Conservation (phyloP, 345 rosid species). For the Ailanthus altissimus region DNA sequence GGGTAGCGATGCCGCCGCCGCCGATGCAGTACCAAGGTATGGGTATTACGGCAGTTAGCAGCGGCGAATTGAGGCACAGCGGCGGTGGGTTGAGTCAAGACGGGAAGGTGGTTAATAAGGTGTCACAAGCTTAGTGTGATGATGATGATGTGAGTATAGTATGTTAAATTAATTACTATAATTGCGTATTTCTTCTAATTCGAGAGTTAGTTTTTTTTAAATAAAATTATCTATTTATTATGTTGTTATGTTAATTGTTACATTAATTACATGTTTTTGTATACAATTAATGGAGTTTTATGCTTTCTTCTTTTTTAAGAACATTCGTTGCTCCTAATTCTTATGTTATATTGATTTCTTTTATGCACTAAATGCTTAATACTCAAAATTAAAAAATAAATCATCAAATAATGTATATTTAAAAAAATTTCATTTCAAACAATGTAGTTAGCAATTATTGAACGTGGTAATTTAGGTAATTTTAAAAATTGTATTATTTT, state of each 20-base stretch:
- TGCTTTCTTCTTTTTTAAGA: neutral
- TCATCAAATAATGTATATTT: too few relatives aligned
- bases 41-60: slow-evolving; percentile 48
- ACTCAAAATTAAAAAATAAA: too few relatives aligned
- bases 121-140: slow-evolving; percentile 43
- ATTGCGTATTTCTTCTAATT: neutral
- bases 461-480: too few relatives aligned
- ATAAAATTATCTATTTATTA: neutral
- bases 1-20: slow-evolving; percentile 28
- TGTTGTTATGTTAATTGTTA: neutral
- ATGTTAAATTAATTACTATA: slow-evolving; percentile 3
- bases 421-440: too few relatives aligned
- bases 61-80: slow-evolving; percentile 46
- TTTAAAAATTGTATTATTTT: too few relatives aligned
- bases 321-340: too few relatives aligned
- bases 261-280: slow-evolving; percentile 2
- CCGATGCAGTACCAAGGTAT: slow-evolving; percentile 62
- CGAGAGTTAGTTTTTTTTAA: neutral
- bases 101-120: slow-evolving; percentile 39
- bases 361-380: too few relatives aligned
- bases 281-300: neutral
- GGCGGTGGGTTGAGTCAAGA: slow-evolving; percentile 34
- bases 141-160: neutral
- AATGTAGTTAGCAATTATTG: too few relatives aligned
- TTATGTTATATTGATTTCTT: too few relatives aligned